Conservation (phyloP, 2,329 filamentous ascomycete species). For the Aotearoamyces nothofagi region DNA sequence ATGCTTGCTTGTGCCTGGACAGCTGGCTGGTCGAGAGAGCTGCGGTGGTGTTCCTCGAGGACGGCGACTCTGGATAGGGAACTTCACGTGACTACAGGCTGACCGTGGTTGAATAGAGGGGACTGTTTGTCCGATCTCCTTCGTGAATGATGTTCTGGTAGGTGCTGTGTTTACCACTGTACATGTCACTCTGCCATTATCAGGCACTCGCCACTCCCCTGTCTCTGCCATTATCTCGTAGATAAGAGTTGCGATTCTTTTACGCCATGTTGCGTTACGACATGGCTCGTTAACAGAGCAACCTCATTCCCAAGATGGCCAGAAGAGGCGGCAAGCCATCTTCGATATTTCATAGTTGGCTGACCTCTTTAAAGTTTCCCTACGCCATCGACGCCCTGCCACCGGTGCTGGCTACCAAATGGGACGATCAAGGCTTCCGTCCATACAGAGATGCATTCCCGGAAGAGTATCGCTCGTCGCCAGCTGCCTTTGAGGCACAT, state of each 20-base stretch:
- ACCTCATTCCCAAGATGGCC: too few relatives aligned
- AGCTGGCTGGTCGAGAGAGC: neutral
- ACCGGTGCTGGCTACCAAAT: constrained; percentile 45
- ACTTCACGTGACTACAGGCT: constrained; percentile 4
- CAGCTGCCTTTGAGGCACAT: constrained; percentile 46
- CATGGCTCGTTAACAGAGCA: too few relatives aligned
- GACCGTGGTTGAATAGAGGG: constrained; percentile 42
- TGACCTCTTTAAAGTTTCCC: constrained; percentile 44
- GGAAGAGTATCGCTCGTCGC: constrained; percentile 40
- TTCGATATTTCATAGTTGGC: too few relatives aligned
- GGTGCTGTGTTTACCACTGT: too few relatives aligned
- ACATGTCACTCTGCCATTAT: neutral
- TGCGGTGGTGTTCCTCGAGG: too few relatives aligned
- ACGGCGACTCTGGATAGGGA: neutral
- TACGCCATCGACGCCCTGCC: constrained; percentile 58
- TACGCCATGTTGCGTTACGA: too few relatives aligned
- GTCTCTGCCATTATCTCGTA: too few relatives aligned
- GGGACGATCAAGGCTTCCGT: constrained; percentile 48
- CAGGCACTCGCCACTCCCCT: constrained; percentile 7
- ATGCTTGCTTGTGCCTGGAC: neutral
- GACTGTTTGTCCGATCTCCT: constrained; percentile 70
- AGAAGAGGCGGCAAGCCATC: too few relatives aligned
- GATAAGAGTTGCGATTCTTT: too few relatives aligned
- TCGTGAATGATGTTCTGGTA: constrained; percentile 73
- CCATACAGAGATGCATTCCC: constrained; percentile 61